Conservation (phyloP, 495 filamentous ascomycete genomes). For the Schizothecium vesticola region DNA sequence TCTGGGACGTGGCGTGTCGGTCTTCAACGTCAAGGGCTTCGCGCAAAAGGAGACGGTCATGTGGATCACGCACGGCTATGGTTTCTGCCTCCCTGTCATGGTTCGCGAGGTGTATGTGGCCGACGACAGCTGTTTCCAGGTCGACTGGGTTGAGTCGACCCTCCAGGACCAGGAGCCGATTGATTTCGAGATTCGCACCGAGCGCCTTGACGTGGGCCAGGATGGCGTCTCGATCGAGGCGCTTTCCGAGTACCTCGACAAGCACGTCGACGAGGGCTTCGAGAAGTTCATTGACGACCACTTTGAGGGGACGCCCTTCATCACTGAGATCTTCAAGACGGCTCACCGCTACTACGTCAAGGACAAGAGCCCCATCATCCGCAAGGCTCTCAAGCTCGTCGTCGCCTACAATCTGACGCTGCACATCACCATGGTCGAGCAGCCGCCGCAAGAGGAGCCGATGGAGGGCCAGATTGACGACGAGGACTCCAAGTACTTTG, state of each 20-base stretch:
- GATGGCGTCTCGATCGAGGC: slow-evolving; percentile 72
- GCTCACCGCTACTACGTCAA: slow-evolving; percentile 83
- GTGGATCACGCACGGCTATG: slow-evolving; percentile 86
- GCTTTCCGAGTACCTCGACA: slow-evolving; percentile 83
- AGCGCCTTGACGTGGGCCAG: slow-evolving; percentile 75
- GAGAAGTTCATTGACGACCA: slow-evolving; percentile 90
- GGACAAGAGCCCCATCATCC: slow-evolving; percentile 75
- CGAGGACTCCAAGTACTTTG: slow-evolving; percentile 69
- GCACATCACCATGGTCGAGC: slow-evolving; percentile 88
- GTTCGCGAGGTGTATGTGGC: slow-evolving; percentile 86
- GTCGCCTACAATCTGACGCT: slow-evolving; percentile 89
- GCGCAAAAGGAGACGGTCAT: slow-evolving; percentile 70
- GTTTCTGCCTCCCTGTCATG: slow-evolving; percentile 78
- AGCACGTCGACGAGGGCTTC: slow-evolving; percentile 82
- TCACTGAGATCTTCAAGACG: slow-evolving; percentile 91
- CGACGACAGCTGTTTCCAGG: slow-evolving; percentile 84
- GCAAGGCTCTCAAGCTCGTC: slow-evolving; percentile 85
- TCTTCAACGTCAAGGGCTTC: slow-evolving; percentile 91
- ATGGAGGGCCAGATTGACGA: slow-evolving; percentile 77
- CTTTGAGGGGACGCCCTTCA: slow-evolving; percentile 87
- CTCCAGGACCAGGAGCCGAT: slow-evolving; percentile 60
- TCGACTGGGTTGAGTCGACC: slow-evolving; percentile 82
- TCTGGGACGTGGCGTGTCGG: slow-evolving; percentile 74
- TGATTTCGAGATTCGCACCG: slow-evolving; percentile 77
- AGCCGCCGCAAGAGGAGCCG: slow-evolving; percentile 69